These are phyloP conservation scores for Schizonepeta tenuifolia DNA, from an alignment of 257 asterid genomes.

Conservation along the genomic window DNA sequence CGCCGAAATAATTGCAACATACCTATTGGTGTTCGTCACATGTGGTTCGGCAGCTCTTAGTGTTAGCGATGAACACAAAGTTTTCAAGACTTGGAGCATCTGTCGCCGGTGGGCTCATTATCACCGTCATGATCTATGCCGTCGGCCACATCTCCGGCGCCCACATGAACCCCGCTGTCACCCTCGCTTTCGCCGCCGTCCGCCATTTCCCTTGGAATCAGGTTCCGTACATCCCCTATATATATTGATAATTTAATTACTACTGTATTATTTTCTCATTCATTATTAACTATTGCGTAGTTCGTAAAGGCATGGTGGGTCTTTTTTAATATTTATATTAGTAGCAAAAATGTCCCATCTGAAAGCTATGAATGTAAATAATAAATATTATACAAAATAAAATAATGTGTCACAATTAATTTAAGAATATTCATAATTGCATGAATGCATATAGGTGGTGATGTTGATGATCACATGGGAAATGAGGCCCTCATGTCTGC, in stretches of 20 bases:
- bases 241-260: neutral
- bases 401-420: neutral
- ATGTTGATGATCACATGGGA: conserved; percentile 36
- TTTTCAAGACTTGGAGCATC: conserved; percentile 81
- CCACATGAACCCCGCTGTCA: conserved; percentile 93
- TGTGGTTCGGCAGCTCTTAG: conserved; percentile 83
- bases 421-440: neutral
- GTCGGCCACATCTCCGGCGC: conserved; percentile 96
- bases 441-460: conserved; percentile 15
- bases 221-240: conserved; percentile 40
- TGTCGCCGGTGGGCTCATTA: conserved; percentile 82
- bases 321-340: too few relatives aligned
- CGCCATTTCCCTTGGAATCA: conserved; percentile 86
- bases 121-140: conserved; percentile 87
- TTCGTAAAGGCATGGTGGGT: neutral
- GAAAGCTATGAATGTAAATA: too few relatives aligned
- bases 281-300: too few relatives aligned
- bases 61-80: conserved; percentile 51
- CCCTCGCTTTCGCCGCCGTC: conserved; percentile 77
- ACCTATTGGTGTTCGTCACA: conserved; percentile 73
- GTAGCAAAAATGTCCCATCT: too few relatives aligned
- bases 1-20: conserved; percentile 74
- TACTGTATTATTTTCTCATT: neutral
- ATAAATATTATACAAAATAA: too few relatives aligned
- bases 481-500: conserved; percentile 31